Conservation (phyloP, 495 filamentous ascomycete genomes). For the Penicillium manginii region DNA sequence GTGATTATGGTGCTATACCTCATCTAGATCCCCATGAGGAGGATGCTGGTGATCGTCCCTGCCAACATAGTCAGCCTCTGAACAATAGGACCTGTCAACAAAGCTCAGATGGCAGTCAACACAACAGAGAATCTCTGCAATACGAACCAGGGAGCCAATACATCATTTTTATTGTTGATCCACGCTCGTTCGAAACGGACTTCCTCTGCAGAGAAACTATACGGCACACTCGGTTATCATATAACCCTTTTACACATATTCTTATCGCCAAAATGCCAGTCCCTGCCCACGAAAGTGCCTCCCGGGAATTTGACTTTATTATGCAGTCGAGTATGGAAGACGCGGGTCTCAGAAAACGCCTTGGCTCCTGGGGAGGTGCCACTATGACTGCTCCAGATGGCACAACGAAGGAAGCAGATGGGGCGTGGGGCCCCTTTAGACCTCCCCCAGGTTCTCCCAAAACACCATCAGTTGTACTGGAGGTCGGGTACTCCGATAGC, state of each 20-base stretch:
- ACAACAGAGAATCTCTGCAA: background rate
- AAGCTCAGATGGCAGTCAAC: background rate
- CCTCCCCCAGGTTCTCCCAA: conserved; percentile 7
- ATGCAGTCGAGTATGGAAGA: background rate
- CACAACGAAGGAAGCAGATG: conserved; percentile 10
- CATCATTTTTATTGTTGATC: conserved; percentile 5
- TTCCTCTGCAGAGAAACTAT: conserved; percentile 6
- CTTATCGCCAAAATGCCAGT: conserved; percentile 6
- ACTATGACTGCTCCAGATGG: conserved; percentile 5
- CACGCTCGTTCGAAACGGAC: background rate
- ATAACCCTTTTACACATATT: background rate
- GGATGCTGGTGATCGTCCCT: background rate
- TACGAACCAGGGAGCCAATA: conserved; percentile 4
- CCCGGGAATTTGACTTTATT: background rate
- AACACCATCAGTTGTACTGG: conserved; percentile 9
- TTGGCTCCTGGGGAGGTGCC: conserved; percentile 1
- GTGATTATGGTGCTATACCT: background rate
- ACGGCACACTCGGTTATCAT: background rate
- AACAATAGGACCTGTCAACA: background rate
- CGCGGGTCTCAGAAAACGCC: background rate
- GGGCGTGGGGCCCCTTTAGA: conserved; percentile 11
- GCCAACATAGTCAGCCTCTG: background rate
- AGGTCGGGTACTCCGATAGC: conserved; percentile 3
- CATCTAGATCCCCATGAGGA: background rate
- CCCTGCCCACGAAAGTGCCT: conserved; percentile 5